A percentile compares a stretch with the other conserved stretches of the same genome.
phyloP scores from a whole-genome alignment of 2,329 filamentous ascomycete species.

The Pseudomassariella vexata region DNA sequence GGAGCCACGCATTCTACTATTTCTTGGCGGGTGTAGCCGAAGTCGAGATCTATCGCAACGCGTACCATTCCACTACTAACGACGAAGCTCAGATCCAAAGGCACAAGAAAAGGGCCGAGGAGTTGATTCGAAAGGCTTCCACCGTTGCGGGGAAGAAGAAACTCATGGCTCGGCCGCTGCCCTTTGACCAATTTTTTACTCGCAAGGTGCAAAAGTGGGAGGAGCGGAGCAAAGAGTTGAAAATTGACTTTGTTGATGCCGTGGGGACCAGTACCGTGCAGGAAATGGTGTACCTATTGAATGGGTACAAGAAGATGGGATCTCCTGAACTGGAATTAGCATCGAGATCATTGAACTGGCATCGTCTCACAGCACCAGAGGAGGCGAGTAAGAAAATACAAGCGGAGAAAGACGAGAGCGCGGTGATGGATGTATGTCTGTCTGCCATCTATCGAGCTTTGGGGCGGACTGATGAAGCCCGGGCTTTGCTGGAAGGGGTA shows the following conservation, averaged over 20 bases:
- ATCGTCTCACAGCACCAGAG: conserved; percentile 47
- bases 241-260: conserved; percentile 69
- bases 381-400: conserved; percentile 38
- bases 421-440: conserved; percentile 60
- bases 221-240: conserved; percentile 61
- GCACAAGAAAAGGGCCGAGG: conserved; percentile 52
- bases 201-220: conserved; percentile 90
- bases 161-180: conserved; percentile 83
- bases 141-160: conserved; percentile 75
- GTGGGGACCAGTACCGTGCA: conserved; percentile 74
- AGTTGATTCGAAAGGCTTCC: conserved; percentile 66
- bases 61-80: conserved; percentile 39
- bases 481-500: conserved; percentile 57
- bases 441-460: conserved; percentile 62
- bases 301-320: conserved; percentile 77
- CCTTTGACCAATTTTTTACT: conserved; percentile 79
- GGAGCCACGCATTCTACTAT: conserved; percentile 85
- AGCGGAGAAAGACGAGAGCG: conserved; percentile 53
- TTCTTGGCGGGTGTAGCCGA: conserved; percentile 78
- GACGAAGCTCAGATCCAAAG: conserved; percentile 62
- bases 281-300: conserved; percentile 95
- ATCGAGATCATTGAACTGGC: conserved; percentile 58
- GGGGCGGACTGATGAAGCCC: conserved; percentile 59
- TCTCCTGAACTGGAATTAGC: conserved; percentile 57
- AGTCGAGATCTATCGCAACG: conserved; percentile 73